phyloP scores from a whole-genome alignment of 2,329 filamentous ascomycete species.

The Nemania abortiva region DNA sequence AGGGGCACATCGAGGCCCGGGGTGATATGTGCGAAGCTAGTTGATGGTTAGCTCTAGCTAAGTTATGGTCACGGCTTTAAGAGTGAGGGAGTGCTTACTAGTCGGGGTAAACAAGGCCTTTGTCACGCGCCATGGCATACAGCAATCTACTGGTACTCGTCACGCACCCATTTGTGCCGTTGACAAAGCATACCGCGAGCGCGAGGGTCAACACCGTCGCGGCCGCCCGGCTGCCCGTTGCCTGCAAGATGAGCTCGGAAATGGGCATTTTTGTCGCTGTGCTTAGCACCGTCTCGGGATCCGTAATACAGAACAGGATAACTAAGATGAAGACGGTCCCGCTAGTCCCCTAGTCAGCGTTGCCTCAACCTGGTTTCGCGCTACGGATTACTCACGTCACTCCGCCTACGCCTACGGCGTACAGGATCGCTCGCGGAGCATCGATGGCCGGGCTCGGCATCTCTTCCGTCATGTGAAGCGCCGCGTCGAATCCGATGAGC shows the following conservation, averaged over 20 bases:
- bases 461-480: conserved; percentile 61
- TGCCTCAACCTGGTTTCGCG: neutral
- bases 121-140: conserved; percentile 62
- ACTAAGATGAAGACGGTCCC: conserved; percentile 56
- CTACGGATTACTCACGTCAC: conserved; percentile 53
- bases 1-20: conserved; percentile 58
- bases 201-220: conserved; percentile 58
- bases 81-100: conserved; percentile 42
- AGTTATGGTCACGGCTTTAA: neutral
- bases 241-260: conserved; percentile 59
- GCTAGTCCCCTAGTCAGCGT: conserved; percentile 36
- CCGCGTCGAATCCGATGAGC: conserved; percentile 59
- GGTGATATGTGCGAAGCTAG: conserved; percentile 53
- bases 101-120: conserved; percentile 53
- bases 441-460: conserved; percentile 58
- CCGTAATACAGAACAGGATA: conserved; percentile 57
- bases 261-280: conserved; percentile 60
- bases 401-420: conserved; percentile 58
- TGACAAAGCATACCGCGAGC: conserved; percentile 59
- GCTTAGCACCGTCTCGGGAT: conserved; percentile 52
- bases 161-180: conserved; percentile 59
- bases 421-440: conserved; percentile 58
- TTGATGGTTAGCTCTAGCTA: conserved; percentile 6
- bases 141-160: conserved; percentile 58
- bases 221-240: conserved; percentile 55